Evolutionary conservation across 1,139 yeast genomes (phyloP).

Genomic region (Pichia cactophila): DNA sequence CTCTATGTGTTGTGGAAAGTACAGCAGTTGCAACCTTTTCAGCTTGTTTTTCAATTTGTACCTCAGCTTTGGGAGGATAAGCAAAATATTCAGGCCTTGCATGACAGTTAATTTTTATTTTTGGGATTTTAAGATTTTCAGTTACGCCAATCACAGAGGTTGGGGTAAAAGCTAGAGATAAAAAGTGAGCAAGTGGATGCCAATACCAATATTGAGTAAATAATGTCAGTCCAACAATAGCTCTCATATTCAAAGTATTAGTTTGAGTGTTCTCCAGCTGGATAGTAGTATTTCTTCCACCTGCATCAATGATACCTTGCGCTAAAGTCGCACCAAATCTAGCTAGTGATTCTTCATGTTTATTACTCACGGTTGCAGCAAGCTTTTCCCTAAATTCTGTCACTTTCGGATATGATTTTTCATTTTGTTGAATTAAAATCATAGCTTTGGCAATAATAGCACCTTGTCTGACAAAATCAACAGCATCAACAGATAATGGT

Average conservation of each 20-base stretch:
- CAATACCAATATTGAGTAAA: slow-evolving; percentile 97
- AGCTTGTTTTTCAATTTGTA: slow-evolving; percentile 71
- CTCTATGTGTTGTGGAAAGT: slow-evolving; percentile 85
- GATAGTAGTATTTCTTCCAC: slow-evolving; percentile 96
- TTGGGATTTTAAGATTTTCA: slow-evolving; percentile 80
- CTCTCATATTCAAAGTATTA: slow-evolving; percentile 81
- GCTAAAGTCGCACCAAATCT: slow-evolving; percentile 96
- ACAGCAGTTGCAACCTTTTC: slow-evolving; percentile 92
- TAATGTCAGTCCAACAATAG: slow-evolving; percentile 85
- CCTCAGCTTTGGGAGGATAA: slow-evolving; percentile 86
- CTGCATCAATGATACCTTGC: slow-evolving; percentile 97
- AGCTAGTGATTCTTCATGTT: slow-evolving; percentile 94
- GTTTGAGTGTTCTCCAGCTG: slow-evolving; percentile 86
- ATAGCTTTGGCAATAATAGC: slow-evolving; percentile 89
- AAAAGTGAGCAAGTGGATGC: slow-evolving; percentile 94
- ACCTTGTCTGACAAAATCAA: slow-evolving; percentile 97
- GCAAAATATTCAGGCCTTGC: slow-evolving; percentile 74
- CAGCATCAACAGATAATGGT: slow-evolving; percentile 89
- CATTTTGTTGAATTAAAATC: slow-evolving; percentile 92
- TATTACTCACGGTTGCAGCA: slow-evolving; percentile 69
- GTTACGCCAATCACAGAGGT: slow-evolving; percentile 85
- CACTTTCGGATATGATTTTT: slow-evolving; percentile 73
- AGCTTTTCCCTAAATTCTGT: slow-evolving; percentile 66
- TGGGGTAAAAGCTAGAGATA: slow-evolving; percentile 87
- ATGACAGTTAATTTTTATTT: slow-evolving; percentile 74